These are phyloP conservation scores for Cladosporium sp. DNA, from an alignment of 2,329 filamentous ascomycete genomes.

Conservation along the genomic window DNA sequence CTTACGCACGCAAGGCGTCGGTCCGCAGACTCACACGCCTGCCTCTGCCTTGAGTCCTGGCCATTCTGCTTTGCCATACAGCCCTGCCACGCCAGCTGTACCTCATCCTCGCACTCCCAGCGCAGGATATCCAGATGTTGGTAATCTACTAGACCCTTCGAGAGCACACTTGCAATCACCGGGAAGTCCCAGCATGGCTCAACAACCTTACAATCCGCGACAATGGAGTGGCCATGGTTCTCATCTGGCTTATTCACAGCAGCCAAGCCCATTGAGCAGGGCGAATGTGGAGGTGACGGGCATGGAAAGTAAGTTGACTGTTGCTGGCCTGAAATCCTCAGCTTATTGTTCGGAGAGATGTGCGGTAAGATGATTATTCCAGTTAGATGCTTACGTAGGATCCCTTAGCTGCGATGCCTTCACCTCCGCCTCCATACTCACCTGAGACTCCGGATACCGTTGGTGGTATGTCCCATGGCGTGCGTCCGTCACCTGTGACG, in stretches of 20 bases:
- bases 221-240: constrained; percentile 43
- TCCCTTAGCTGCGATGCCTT: constrained; percentile 43
- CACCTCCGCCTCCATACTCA: constrained; percentile 47
- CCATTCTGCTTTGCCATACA: constrained; percentile 22
- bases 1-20: constrained; percentile 29
- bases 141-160: constrained; percentile 25
- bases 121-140: constrained; percentile 18
- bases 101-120: constrained; percentile 16
- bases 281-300: constrained; percentile 39
- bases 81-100: constrained; percentile 15
- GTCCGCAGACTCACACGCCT: constrained; percentile 36
- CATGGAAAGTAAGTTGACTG: constrained; percentile 42
- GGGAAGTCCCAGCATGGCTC: constrained; percentile 27
- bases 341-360: not conserved
- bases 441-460: constrained; percentile 38
- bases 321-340: not conserved
- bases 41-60: constrained; percentile 33
- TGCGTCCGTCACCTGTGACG: constrained; percentile 35
- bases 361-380: constrained; percentile 1
- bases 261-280: constrained; percentile 25
- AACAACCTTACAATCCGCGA: constrained; percentile 44
- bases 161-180: constrained; percentile 29
- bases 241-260: constrained; percentile 29
- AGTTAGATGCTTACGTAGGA: constrained; percentile 12
- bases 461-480: constrained; percentile 23